Base-by-base conservation (phyloP, 352 stramenopile species). In the Phytopythium ostracodes region DNA sequence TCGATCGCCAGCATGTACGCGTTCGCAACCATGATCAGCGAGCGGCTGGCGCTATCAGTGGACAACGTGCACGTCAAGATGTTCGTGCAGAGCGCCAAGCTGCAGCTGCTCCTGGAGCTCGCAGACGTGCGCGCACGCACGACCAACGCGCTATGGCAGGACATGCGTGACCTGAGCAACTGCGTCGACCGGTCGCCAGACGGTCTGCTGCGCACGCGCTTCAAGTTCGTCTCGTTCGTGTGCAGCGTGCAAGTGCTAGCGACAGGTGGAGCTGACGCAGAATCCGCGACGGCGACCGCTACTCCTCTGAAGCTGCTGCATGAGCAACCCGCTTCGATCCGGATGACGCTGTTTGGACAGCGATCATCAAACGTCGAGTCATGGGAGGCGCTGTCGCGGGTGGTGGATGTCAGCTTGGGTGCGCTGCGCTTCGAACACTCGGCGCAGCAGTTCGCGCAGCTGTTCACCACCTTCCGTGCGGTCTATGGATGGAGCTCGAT, bases 91-190 rank as follows among this genome's bases (percentile, higher is more conserved):
- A 54, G 60, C 2, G 73, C 67, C 0, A 46, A 70, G 10, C 67
- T 74, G 27, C 68, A 77, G 17, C 50, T 85, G 31, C 70, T 76
- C 17, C 33, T 87, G 6, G 68, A 75, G 46, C 58, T 90, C 27
- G 33, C 52, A 0, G 62, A 70, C 43, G 75, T 90, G 25, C 68
- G 85, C 47, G 77, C 75, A 20, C 79, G 79, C 18, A 85, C 81
- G 27, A 88, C 79, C 2, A 84, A 90, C 47, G 71, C 81, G 14
- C 24, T 88, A 58, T 86, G 81, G 77, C 79, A 88, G 61, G 79
- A 88, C 60, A 81, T 90, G 59, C 74, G 75, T 22, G 73, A 90
- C 29, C 72, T 86, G 20, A 76, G 75, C 10, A 63, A 63, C 24
- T 85, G 75, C 35, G 73, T 88, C 9, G 79, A 88, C 18, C 77